A percentile compares a stretch with the other conserved stretches of the same genome.
Evolutionary conservation across 495 filamentous ascomycete species (phyloP).

Genomic region (Neurospora intermedia): DNA sequence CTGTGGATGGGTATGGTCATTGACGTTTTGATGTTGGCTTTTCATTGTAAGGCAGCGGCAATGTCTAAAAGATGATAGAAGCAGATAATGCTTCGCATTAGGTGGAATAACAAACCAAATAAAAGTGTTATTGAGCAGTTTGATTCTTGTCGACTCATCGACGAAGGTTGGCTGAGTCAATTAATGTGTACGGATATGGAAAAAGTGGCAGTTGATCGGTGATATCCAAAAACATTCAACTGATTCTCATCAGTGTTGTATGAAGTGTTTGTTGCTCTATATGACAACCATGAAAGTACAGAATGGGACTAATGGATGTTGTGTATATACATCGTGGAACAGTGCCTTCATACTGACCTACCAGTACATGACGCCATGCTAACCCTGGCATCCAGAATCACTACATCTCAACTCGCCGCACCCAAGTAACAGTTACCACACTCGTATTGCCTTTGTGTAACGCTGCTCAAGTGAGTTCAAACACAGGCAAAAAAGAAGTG

Average conservation of each 20-base stretch:
- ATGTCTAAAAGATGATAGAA: background rate
- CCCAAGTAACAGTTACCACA: background rate
- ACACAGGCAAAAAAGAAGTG: too few species aligned
- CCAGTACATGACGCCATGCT: background rate
- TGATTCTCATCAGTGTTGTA: background rate
- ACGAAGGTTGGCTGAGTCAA: background rate
- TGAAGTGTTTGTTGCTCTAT: background rate
- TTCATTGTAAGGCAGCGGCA: background rate
- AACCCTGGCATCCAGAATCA: background rate
- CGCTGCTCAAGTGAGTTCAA: too few species aligned
- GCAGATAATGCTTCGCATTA: background rate
- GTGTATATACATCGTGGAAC: background rate
- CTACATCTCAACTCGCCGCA: background rate
- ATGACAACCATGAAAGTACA: background rate
- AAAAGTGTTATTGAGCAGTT: background rate
- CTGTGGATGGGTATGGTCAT: background rate
- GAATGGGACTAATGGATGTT: background rate
- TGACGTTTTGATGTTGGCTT: background rate
- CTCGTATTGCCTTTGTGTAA: too few species aligned
- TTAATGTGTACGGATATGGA: background rate
- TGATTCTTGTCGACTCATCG: background rate
- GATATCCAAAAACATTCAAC: background rate
- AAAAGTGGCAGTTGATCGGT: background rate
- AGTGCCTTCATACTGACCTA: background rate
- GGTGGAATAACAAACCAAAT: background rate